Base-by-base conservation (phyloP, 2,329 filamentous ascomycete genomes). In the Colletotrichum melonis region DNA sequence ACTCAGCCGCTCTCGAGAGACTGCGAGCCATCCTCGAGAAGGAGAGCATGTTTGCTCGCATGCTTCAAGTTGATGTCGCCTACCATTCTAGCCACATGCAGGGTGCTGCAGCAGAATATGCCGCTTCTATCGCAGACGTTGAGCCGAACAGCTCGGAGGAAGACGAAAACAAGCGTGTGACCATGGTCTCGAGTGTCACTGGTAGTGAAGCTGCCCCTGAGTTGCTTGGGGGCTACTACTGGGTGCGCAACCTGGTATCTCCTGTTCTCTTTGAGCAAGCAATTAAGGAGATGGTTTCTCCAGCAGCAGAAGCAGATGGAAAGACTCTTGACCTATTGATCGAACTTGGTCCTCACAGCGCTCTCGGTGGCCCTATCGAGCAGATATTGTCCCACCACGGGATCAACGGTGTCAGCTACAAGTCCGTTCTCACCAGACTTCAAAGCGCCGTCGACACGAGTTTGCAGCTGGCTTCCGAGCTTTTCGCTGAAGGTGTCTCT, bases 1-100 rank as follows among this genome's bases (percentile, higher is more conserved):
- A 78, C 16, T 60, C n/a, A 2, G 0, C 16, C 4, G 54, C 46
- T 8, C 8, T 73, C 14, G 82, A 82, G 70, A 79, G 77, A 57
- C 63, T 81, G 12, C 82, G 76, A 0, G 71, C 74, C 1, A 76
- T 77, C 35, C 69, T 86, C 19, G 81, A 86, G 52, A 79, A 38
- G 3, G 82, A 84, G 35, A 78, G 81, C 49, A 76, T 86, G 3
- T 89, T 73, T 22, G 38, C 38, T 24, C 65, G 76, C 3, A 77
- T 70, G 78, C 73, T 78, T 4, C 69, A 71, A 2, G 75, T 77
- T 1, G 60, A 74, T 1, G 69, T 74, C 0, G 77, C 76, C 0
- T 78, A 78, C 59, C 77, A 78, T 52, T 78, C 77, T 5, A 46
- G n/a, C 1, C 76, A 77, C 6, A 76, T 78, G 74, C n/a, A 42